phyloP scores from a whole-genome alignment of 73 alveolate species.

The Paramecium tetraurelia region DNA sequence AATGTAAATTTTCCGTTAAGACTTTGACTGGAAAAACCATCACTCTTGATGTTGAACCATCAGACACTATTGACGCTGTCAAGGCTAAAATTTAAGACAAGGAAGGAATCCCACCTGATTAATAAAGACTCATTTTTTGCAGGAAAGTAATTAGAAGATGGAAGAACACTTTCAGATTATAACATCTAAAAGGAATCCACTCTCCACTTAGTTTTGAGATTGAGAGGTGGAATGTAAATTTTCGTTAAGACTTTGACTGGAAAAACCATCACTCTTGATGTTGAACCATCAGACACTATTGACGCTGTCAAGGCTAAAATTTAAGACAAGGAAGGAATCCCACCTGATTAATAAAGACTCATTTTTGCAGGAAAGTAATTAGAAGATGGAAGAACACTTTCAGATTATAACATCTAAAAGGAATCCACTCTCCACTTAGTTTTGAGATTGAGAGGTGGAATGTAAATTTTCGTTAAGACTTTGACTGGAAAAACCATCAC shows the following conservation, averaged over 20 bases:
- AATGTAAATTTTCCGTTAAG: conserved; percentile 61
- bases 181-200: no score
- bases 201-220: no score
- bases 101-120: no score
- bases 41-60: background rate
- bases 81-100: no score
- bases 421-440: conserved; percentile 51
- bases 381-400: conserved; percentile 51
- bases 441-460: conserved; percentile 54
- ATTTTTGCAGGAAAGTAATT: conserved; percentile 58
- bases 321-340: conserved; percentile 64
- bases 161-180: no score
- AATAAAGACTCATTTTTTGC: no score
- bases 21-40: conserved; percentile 65
- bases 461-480: background rate
- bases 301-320: conserved; percentile 55
- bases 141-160: no score
- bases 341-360: conserved; percentile 61
- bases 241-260: no score
- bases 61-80: background rate
- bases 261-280: conserved; percentile 49
- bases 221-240: no score
- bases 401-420: conserved; percentile 56
- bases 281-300: conserved; percentile 60
- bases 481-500: conserved; percentile 56